Conservation (phyloP, 352 stramenopile species). For the Phytophthora capsici region DNA sequence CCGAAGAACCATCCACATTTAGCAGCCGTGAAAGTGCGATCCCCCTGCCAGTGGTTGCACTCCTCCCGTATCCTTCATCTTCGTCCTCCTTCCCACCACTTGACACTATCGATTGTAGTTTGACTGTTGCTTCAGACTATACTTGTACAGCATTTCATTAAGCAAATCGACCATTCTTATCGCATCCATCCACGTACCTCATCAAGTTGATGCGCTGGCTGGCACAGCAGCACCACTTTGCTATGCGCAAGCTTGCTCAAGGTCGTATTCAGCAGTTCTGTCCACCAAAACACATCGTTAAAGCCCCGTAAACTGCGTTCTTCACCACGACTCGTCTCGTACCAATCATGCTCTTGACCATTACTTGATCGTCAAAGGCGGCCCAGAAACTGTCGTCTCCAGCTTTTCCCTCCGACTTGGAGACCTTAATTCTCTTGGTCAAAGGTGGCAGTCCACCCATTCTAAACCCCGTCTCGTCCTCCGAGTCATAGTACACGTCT, state of each 20-base stretch:
- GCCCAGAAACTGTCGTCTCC: constrained; percentile 70
- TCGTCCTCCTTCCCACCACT: neutral
- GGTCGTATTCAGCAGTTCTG: constrained; percentile 80
- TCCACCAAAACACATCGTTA: neutral
- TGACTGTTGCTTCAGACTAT: constrained; percentile 25
- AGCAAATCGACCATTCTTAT: neutral
- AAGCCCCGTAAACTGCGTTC: constrained; percentile 2
- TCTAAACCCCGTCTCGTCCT: constrained; percentile 35
- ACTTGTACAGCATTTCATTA: constrained; percentile 3
- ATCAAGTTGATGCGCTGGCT: constrained; percentile 44
- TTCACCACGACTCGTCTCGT: neutral
- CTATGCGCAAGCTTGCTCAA: constrained; percentile 67
- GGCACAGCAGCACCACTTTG: constrained; percentile 59
- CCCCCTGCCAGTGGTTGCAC: too few relatives aligned
- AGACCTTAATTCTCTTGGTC: constrained; percentile 61
- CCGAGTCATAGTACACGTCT: constrained; percentile 66
- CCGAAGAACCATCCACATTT: too few relatives aligned
- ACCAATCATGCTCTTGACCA: constrained; percentile 83
- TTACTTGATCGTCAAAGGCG: constrained; percentile 63
- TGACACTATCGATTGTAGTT: constrained; percentile 26
- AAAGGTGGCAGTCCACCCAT: constrained; percentile 33
- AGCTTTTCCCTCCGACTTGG: constrained; percentile 16
- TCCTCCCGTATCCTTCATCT: neutral
- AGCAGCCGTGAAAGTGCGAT: too few relatives aligned
- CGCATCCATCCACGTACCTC: constrained; percentile 33